These are phyloP conservation scores for Amniculicola lignicola DNA, from an alignment of 495 filamentous ascomycete species.

Conservation along the genomic window DNA sequence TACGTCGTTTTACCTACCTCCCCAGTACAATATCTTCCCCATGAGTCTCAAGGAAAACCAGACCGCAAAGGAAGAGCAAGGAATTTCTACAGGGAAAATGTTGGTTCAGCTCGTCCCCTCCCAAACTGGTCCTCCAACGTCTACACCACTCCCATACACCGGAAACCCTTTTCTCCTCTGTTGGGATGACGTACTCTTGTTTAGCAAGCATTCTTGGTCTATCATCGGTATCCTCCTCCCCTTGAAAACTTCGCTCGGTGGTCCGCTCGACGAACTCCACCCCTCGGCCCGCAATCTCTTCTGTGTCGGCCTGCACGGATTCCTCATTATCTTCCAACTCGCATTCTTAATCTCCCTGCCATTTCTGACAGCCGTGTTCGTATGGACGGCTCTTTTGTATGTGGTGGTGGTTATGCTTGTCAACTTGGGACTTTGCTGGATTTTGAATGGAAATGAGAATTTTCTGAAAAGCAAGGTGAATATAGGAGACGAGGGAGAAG, in stretches of 20 bases:
- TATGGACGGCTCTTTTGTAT: slow-evolving; percentile 21
- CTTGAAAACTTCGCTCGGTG: slow-evolving; percentile 1
- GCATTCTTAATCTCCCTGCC: slow-evolving; percentile 27
- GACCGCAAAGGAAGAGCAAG: too few species aligned
- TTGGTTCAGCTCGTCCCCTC: slow-evolving; percentile 17
- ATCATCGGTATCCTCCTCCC: slow-evolving; percentile 23
- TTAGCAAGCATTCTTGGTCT: slow-evolving; percentile 4
- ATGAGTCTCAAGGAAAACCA: too few species aligned
- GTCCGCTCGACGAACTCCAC: slow-evolving; percentile 25
- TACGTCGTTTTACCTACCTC: too few species aligned
- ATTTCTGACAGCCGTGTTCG: slow-evolving; percentile 16
- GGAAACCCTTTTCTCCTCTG: slow-evolving; percentile 20
- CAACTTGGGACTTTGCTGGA: slow-evolving; percentile 15
- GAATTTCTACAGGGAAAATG: too few species aligned
- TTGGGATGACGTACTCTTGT: slow-evolving; percentile 14
- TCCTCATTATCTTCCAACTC: slow-evolving; percentile 27
- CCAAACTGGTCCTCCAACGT: slow-evolving; percentile 1
- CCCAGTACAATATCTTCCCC: too few species aligned
- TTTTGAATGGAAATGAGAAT: slow-evolving; percentile 25
- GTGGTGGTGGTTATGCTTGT: slow-evolving; percentile 17
- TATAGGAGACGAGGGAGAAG: slow-evolving; percentile 8
- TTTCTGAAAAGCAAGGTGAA: slow-evolving; percentile 12
- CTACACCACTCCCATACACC: slow-evolving; percentile 23
- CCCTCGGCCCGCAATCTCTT: slow-evolving; percentile 23
- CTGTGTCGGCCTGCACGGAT: slow-evolving; percentile 23